Conservation (phyloP, 1,284 basidiomycete genomes). For the Inonotus hispidus region DNA sequence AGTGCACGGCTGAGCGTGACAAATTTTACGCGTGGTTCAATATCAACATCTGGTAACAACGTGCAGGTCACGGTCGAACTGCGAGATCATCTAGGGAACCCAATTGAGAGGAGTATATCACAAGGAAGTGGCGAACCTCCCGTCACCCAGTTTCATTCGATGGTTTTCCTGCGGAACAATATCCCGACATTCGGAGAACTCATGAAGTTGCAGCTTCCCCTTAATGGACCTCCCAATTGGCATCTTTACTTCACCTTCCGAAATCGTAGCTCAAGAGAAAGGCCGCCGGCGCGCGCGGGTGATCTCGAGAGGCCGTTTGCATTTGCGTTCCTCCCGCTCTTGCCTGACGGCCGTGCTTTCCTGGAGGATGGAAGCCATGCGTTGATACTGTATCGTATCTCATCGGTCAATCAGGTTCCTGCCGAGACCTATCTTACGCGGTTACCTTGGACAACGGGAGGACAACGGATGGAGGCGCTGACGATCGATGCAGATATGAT, state of each 20-base stretch:
- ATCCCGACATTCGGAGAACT: conserved; percentile 92
- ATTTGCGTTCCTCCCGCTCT: conserved; percentile 88
- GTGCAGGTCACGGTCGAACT: conserved; percentile 91
- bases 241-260: conserved; percentile 95
- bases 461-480: conserved; percentile 55
- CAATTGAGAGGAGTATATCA: conserved; percentile 71
- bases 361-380: conserved; percentile 89
- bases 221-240: conserved; percentile 67
- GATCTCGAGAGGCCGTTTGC: conserved; percentile 80
- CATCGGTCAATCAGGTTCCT: conserved; percentile 55
- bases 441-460: conserved; percentile 51
- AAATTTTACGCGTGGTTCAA: conserved; percentile 53
- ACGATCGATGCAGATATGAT: conserved; percentile 58
- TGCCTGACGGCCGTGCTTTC: conserved; percentile 74
- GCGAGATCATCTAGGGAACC: conserved; percentile 68
- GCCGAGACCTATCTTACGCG: conserved; percentile 69
- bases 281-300: conserved; percentile 33
- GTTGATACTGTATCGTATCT: conserved; percentile 77
- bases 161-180: conserved; percentile 83
- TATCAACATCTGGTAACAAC: conserved; percentile 56
- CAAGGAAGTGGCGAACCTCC: conserved; percentile 83
- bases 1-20: conserved; percentile 56
- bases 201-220: conserved; percentile 80
- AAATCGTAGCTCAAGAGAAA: conserved; percentile 61
- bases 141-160: conserved; percentile 80